A percentile compares a stretch with the other conserved stretches of the same genome.
These are phyloP conservation scores for Phaseolus coccineus DNA, from an alignment of 331 rosid genomes.

Conservation along the genomic window DNA sequence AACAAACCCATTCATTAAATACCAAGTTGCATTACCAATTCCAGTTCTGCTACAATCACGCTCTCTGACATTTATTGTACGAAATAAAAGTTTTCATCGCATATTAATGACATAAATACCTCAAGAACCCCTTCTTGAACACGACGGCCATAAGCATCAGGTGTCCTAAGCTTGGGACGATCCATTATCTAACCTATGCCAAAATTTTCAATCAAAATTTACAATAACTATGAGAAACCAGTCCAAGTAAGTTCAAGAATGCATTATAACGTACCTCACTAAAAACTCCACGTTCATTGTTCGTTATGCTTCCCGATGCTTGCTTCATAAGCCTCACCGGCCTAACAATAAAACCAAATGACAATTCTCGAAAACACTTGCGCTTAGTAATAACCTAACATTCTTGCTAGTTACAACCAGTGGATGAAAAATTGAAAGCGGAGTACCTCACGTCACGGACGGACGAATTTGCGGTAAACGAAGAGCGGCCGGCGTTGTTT, in stretches of 20 bases:
- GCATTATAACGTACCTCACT: conserved; percentile 57
- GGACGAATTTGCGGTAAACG: conserved; percentile 50
- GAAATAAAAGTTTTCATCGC: conserved; percentile 1
- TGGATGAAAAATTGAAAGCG: conserved; percentile 1
- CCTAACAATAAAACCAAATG: conserved; percentile 49
- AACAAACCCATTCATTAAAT: background rate
- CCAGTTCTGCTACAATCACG: conserved; percentile 14
- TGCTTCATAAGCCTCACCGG: conserved; percentile 56
- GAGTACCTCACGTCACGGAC: conserved; percentile 56
- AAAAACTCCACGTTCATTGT: conserved; percentile 42
- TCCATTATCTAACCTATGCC: conserved; percentile 72
- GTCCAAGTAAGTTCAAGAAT: conserved; percentile 18
- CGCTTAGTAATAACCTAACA: conserved; percentile 12
- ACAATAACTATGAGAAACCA: conserved; percentile 33
- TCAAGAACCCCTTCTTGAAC: conserved; percentile 67
- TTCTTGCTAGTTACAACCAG: background rate
- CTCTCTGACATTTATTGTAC: background rate
- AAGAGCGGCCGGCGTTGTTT: conserved; percentile 27
- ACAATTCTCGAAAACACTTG: conserved; percentile 23
- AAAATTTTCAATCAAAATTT: conserved; percentile 49
- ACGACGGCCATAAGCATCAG: conserved; percentile 56
- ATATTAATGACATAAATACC: conserved; percentile 56
- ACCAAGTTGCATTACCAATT: background rate
- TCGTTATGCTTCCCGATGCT: conserved; percentile 54
- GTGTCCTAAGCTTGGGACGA: conserved; percentile 45